phyloP scores from a whole-genome alignment of 2,329 filamentous ascomycete species.

The Pyrenochaeta sp. region DNA sequence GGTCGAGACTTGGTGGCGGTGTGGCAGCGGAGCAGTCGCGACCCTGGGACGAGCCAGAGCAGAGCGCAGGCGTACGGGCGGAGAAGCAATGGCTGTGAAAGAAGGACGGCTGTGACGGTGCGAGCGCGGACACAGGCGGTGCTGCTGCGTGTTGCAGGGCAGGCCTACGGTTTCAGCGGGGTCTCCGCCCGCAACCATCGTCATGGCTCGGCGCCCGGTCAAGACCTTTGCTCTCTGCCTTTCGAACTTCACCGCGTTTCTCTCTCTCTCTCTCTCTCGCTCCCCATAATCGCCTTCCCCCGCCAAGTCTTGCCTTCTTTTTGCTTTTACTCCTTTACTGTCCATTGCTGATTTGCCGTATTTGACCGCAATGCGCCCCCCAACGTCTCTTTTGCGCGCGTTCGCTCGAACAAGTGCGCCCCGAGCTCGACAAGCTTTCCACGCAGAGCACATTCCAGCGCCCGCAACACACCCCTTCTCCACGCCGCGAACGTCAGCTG shows the following conservation, averaged over 20 bases:
- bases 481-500: constrained; percentile 38
- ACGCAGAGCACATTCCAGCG: constrained; percentile 34
- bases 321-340: too few relatives aligned
- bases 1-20: not conserved
- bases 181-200: constrained; percentile 15
- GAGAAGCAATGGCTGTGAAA: not conserved
- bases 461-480: constrained; percentile 35
- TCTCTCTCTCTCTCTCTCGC: not conserved
- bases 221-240: not conserved
- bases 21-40: not conserved
- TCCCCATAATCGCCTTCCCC: not conserved
- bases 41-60: not conserved
- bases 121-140: not conserved
- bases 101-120: not conserved
- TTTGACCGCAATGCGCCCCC: constrained; percentile 30
- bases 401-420: constrained; percentile 28
- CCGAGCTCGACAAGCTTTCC: constrained; percentile 18
- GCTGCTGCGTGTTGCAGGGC: not conserved
- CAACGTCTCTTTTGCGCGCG: constrained; percentile 33
- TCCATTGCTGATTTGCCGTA: not conserved
- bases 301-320: too few relatives aligned
- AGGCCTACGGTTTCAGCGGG: constrained; percentile 4
- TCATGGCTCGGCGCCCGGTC: constrained; percentile 23
- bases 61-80: not conserved
- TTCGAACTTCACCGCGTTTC: too few relatives aligned